phyloP scores from a whole-genome alignment of 2,329 filamentous ascomycete species.

The Beauveria sp. region DNA sequence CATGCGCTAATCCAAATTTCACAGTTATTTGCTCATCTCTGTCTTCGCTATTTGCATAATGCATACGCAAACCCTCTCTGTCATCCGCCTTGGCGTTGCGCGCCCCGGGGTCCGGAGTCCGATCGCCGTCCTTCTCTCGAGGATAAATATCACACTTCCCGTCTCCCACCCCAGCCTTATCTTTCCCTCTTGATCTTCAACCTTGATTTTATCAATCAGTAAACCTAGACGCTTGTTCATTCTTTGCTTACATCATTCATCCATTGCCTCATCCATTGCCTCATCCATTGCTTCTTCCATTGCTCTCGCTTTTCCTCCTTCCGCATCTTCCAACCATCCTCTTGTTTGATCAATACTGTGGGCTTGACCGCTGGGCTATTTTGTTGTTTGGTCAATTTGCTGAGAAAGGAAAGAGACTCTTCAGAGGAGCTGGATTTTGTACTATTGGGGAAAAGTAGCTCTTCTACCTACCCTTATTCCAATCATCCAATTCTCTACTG shows the following conservation, averaged over 20 bases:
- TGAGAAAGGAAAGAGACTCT: background rate
- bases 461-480: constrained; percentile 18
- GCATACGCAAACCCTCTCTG: background rate
- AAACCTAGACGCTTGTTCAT: background rate
- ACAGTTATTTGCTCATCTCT: background rate
- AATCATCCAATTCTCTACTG: constrained; percentile 15
- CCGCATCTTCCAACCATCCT: background rate
- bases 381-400: background rate
- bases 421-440: background rate
- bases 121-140: background rate
- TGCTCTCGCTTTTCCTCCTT: background rate
- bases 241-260: background rate
- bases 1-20: constrained; percentile 11
- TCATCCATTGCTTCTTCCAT: background rate
- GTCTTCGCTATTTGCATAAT: constrained; percentile 10
- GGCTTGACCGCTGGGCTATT: background rate
- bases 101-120: constrained; percentile 1
- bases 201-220: background rate
- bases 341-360: background rate
- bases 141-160: constrained; percentile 8
- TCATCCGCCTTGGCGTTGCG: background rate
- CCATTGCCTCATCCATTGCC: background rate
- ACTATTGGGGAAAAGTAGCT: constrained; percentile 13
- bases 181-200: background rate
- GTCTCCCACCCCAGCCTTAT: background rate